Conservation (phyloP, 345 rosid species). For the Eucalyptus regnans region DNA sequence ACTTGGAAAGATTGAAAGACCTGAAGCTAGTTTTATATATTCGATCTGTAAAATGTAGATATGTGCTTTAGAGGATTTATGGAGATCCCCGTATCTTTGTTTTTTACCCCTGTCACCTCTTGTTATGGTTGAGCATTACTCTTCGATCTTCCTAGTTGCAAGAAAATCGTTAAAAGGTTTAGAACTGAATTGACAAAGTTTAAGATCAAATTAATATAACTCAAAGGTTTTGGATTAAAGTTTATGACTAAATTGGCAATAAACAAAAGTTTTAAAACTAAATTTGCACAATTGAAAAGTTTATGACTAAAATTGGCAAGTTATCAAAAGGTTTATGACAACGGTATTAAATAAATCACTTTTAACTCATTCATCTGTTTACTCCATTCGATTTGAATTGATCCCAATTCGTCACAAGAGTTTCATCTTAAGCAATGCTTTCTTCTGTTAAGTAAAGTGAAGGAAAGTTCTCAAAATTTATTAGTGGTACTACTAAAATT, state of each 20-base stretch:
- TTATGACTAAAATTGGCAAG: too few species aligned
- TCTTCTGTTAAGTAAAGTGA: background rate
- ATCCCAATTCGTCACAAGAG: background rate
- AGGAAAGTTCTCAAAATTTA: background rate
- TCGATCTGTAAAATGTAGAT: background rate
- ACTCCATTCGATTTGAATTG: too few species aligned
- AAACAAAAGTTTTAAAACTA: too few species aligned
- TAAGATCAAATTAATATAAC: too few species aligned
- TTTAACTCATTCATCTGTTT: too few species aligned
- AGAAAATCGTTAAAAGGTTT: background rate
- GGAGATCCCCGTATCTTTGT: background rate
- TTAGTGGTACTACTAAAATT: too few species aligned
- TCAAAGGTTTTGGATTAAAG: too few species aligned
- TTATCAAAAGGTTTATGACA: background rate
- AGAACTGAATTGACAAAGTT: too few species aligned
- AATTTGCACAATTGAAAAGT: too few species aligned
- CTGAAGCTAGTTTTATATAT: background rate
- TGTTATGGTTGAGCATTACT: background rate
- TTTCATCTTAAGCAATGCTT: background rate
- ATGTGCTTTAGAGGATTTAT: background rate
- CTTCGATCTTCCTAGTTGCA: background rate
- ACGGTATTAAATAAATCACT: background rate
- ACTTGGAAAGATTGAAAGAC: background rate
- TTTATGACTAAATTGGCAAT: too few species aligned
- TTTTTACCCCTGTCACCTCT: background rate